Conservation (phyloP, 257 asterid species). For the Salvia splendens region DNA sequence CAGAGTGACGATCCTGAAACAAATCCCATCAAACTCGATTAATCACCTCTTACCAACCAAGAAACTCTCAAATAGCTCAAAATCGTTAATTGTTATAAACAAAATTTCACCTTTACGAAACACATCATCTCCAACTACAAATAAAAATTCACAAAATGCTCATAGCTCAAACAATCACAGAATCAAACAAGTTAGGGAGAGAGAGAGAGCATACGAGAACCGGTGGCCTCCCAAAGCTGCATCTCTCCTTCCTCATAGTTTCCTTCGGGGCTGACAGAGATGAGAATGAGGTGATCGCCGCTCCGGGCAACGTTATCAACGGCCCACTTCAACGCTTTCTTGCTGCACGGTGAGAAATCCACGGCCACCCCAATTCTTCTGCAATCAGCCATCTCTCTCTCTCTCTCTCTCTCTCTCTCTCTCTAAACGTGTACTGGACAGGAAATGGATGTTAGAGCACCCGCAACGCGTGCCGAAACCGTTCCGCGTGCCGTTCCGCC, state of each 20-base stretch:
- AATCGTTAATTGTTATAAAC: neutral
- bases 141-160: neutral
- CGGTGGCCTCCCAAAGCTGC: conserved; percentile 92
- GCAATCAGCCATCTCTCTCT: conserved; percentile 49
- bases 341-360: conserved; percentile 87
- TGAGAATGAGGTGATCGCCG: conserved; percentile 81
- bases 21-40: neutral
- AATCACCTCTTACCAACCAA: neutral
- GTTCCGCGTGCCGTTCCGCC: too few species aligned
- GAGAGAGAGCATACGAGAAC: conserved; percentile 70
- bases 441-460: neutral
- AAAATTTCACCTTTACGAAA: neutral
- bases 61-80: neutral
- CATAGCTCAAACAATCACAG: neutral
- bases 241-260: conserved; percentile 81
- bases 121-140: neutral
- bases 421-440: neutral
- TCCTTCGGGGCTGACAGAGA: conserved; percentile 64
- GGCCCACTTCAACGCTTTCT: conserved; percentile 73
- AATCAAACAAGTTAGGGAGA: neutral
- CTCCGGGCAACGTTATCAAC: conserved; percentile 60
- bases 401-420: conserved; percentile 31
- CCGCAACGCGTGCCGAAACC: too few species aligned
- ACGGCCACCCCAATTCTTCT: conserved; percentile 86
- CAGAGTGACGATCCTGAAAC: neutral